phyloP scores from a whole-genome alignment of 371 early-diverging fungal species.

The Capillidium rhysosporum region DNA sequence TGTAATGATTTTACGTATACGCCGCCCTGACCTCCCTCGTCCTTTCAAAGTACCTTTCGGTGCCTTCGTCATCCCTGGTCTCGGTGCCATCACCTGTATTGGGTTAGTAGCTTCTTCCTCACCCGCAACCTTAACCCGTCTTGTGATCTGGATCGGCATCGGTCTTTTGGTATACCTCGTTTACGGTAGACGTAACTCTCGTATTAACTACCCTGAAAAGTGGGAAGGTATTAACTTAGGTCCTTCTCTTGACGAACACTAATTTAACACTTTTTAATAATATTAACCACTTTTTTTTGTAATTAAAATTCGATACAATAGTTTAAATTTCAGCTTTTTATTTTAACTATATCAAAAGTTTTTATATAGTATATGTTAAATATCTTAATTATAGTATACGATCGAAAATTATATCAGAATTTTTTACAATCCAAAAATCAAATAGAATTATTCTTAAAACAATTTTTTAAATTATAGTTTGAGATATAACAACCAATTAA shows the following conservation, averaged over 20 bases:
- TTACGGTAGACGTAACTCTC: slow-evolving; percentile 19
- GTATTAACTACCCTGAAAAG: slow-evolving; percentile 7
- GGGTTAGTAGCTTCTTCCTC: slow-evolving; percentile 39
- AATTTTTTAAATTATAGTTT: no score
- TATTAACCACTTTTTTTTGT: no score
- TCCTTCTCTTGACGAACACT: neutral
- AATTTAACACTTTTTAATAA: neutral
- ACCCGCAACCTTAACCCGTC: slow-evolving; percentile 25
- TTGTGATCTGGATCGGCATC: slow-evolving; percentile 34
- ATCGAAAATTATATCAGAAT: no score
- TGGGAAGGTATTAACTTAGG: neutral
- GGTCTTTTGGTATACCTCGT: slow-evolving; percentile 45
- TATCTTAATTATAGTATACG: no score
- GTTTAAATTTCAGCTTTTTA: no score
- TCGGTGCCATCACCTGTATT: slow-evolving; percentile 33
- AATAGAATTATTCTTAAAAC: no score
- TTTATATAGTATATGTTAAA: no score
- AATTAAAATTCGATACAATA: no score
- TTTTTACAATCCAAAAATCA: no score
- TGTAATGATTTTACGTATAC: slow-evolving; percentile 50
- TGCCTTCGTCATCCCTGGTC: slow-evolving; percentile 30
- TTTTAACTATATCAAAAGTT: no score
- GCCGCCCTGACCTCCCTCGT: slow-evolving; percentile 48
- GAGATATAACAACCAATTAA: no score
- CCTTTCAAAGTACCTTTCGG: slow-evolving; percentile 63